Evolutionary conservation across 73 alveolate species (phyloP).

Genomic region (Paraurostyla sp.): DNA sequence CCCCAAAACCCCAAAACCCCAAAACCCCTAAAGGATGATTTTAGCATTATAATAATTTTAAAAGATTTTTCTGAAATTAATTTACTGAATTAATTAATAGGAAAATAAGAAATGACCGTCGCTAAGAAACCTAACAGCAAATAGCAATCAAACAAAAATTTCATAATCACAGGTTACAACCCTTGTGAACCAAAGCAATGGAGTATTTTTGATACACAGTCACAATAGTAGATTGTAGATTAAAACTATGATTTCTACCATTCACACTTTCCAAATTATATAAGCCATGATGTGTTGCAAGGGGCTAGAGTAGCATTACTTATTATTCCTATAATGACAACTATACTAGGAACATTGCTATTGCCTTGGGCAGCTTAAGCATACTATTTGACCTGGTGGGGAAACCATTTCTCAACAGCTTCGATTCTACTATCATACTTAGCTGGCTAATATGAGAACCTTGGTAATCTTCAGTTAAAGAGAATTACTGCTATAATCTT

Average conservation of each 20-base stretch:
- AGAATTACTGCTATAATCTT: neutral
- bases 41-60: no score
- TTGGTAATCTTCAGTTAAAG: neutral
- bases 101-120: no score
- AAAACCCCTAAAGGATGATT: no score
- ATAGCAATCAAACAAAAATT: neutral
- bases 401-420: conserved; percentile 2
- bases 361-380: neutral
- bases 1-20: no score
- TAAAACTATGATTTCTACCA: neutral
- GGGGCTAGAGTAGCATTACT: neutral
- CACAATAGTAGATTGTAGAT: neutral
- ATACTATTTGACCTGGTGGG: conserved; percentile 32
- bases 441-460: neutral
- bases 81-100: no score
- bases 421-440: neutral
- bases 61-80: no score
- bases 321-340: neutral
- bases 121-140: neutral
- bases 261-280: neutral
- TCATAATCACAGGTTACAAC: neutral
- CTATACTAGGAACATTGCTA: neutral
- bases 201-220: neutral
- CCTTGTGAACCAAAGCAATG: conserved; percentile 24
- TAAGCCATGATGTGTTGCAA: neutral